Evolutionary conservation across 768 basidiomycete genomes (phyloP).

Genomic region (Suillus placidus): DNA sequence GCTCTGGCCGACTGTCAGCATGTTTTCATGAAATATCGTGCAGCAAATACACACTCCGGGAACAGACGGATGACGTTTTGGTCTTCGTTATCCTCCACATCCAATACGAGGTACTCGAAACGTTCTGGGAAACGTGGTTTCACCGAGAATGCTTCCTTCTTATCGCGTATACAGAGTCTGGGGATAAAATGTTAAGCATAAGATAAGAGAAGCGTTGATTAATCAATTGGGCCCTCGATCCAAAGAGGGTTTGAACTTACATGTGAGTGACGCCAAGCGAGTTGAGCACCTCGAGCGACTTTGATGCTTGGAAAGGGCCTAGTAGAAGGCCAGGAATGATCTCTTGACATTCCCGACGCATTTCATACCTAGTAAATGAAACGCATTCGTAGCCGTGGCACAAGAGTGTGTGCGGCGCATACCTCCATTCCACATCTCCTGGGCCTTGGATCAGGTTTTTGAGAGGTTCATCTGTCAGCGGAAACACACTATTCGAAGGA

Average conservation of each 20-base stretch:
- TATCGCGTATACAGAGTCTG: slow-evolving; percentile 88
- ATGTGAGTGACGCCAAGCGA: slow-evolving; percentile 80
- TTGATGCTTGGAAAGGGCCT: slow-evolving; percentile 88
- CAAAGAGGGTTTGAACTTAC: slow-evolving; percentile 38
- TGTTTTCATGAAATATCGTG: background rate
- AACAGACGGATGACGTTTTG: slow-evolving; percentile 93
- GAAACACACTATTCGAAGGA: slow-evolving; percentile 23
- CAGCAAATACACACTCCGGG: slow-evolving; percentile 59
- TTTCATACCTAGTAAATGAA: slow-evolving; percentile 69
- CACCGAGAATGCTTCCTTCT: slow-evolving; percentile 89
- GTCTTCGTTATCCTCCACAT: slow-evolving; percentile 92
- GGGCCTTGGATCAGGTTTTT: slow-evolving; percentile 75
- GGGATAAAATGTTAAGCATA: background rate
- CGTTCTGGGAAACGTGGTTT: slow-evolving; percentile 79
- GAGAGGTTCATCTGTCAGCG: slow-evolving; percentile 42
- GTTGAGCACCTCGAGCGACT: slow-evolving; percentile 70
- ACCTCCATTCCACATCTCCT: slow-evolving; percentile 85
- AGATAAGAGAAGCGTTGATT: slow-evolving; percentile 18
- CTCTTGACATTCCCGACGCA: slow-evolving; percentile 94
- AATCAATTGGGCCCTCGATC: slow-evolving; percentile 10
- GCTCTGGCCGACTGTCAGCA: slow-evolving; percentile 49
- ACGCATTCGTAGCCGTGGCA: slow-evolving; percentile 12
- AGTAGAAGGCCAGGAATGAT: slow-evolving; percentile 82
- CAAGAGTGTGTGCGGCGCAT: slow-evolving; percentile 26
- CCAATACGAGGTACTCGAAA: slow-evolving; percentile 77